Evolutionary conservation across 108 stramenopile species (phyloP), one percentile per base, ranked within the genome.

Genomic region (Pseudonitzschia delicatissima): DNA sequence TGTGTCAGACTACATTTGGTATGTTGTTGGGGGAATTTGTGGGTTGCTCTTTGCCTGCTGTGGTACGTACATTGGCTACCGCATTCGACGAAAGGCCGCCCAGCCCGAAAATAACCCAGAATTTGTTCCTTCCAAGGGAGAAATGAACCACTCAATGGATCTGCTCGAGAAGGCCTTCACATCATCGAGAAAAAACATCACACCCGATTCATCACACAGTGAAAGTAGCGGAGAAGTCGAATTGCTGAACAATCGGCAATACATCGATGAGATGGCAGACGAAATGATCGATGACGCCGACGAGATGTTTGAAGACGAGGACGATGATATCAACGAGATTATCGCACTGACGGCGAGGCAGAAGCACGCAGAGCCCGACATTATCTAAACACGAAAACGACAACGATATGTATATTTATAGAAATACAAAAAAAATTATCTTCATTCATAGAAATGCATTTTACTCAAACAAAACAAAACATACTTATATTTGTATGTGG

Each of bases 141-240:
- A 67, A 32, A 23, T 67, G 50, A 76, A 76, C 44, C 74, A 76
- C 45, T 76, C 74, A 2, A 76, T 76, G 74, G 66, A 76, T 44
- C 39, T 76, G 25, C 45, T 76, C 33, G 68, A 68, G 55, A 76
- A 76, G 23, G 74, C 74, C 2, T 76, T 76, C 35, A 62, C 67
- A 5, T 28, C 40, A 47, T 12, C 62, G 4, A 55, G 29, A 9
- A 6, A 2, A 2, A 18, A 3, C n/a, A n/a, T n/a, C n/a, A 12
- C 2, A 23, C 4, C 23, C 25, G 21, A 61, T n/a, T 18, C 0
- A 4, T 26, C 28, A 12, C 8, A 21, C 32, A 11, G n/a, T 61
- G 36, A 37, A 26, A n/a, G 15, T 21, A 37, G 40, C 61, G 61
- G 26, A 33, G 61, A 62, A 28, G 0, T 42, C 4, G 44, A 62